These are phyloP conservation scores for Epichloe sp. DNA, from an alignment of 2,329 filamentous ascomycete genomes.

Conservation along the genomic window DNA sequence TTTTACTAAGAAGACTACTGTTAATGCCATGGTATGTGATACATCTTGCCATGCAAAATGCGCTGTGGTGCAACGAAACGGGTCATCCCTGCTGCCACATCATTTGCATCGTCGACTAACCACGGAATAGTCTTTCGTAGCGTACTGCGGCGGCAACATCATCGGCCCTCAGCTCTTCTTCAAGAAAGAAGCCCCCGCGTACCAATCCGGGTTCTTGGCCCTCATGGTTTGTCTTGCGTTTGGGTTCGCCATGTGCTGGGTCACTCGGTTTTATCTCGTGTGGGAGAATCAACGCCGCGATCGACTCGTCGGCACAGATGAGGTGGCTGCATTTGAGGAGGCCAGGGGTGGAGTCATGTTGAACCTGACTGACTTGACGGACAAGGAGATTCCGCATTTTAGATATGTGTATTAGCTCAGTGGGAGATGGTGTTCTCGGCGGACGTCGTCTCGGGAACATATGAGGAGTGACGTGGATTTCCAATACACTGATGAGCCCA, in stretches of 20 bases:
- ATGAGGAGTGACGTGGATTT: background rate
- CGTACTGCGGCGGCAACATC: constrained; percentile 48
- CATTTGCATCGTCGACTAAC: background rate
- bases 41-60: background rate
- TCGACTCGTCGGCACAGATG: background rate
- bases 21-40: constrained; percentile 35
- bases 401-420: constrained; percentile 29
- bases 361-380: constrained; percentile 34
- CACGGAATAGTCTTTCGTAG: constrained; percentile 33
- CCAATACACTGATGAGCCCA: background rate
- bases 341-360: constrained; percentile 5
- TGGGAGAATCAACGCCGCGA: constrained; percentile 42
- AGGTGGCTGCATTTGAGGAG: constrained; percentile 2
- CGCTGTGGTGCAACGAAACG: no score
- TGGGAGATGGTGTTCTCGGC: background rate
- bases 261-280: constrained; percentile 36
- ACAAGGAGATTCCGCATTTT: constrained; percentile 40
- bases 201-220: constrained; percentile 47
- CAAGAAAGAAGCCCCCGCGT: constrained; percentile 41
- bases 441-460: background rate
- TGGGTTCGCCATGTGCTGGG: constrained; percentile 28
- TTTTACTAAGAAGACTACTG: constrained; percentile 49
- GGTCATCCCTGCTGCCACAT: no score
- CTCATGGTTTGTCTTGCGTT: constrained; percentile 47
- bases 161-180: constrained; percentile 48